These are phyloP conservation scores for Corynascus novoguineensis DNA, from an alignment of 495 filamentous ascomycete species.

Conservation along the genomic window DNA sequence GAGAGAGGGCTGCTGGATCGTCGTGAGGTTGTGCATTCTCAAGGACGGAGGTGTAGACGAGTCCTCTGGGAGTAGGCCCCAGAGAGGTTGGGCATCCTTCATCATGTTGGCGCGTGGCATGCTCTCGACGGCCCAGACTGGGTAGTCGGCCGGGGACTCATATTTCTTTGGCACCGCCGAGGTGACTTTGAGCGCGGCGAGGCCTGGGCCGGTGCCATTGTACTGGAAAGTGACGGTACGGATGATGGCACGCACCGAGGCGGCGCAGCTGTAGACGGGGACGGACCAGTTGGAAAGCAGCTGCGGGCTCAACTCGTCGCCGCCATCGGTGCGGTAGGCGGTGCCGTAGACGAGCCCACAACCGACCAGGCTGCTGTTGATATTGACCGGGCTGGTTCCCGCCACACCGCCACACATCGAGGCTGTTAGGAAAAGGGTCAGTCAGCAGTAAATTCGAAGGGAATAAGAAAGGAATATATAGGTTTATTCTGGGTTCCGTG, in stretches of 20 bases:
- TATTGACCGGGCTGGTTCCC: slow-evolving; percentile 32
- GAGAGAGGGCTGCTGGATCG: not conserved
- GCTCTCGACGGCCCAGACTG: slow-evolving; percentile 12
- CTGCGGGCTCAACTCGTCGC: slow-evolving; percentile 28
- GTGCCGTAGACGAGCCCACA: slow-evolving; percentile 39
- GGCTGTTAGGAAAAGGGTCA: not conserved
- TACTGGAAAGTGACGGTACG: slow-evolving; percentile 29
- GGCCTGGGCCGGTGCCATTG: slow-evolving; percentile 10
- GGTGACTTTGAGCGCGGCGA: not conserved
- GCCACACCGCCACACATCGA: slow-evolving; percentile 25
- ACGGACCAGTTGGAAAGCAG: slow-evolving; percentile 32
- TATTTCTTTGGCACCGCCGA: slow-evolving; percentile 4
- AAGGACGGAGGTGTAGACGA: not conserved
- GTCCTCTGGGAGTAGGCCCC: not conserved
- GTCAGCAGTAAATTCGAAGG: too few relatives aligned
- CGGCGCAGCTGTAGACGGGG: slow-evolving; percentile 40
- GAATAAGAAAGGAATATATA: too few relatives aligned
- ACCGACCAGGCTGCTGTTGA: slow-evolving; percentile 32
- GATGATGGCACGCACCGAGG: slow-evolving; percentile 35
- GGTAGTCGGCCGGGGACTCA: not conserved
- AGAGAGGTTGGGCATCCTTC: not conserved
- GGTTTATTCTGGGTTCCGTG: too few relatives aligned
- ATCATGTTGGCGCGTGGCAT: not conserved
- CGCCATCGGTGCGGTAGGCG: slow-evolving; percentile 27
- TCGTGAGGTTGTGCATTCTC: not conserved